Evolutionary conservation across 176 grass and related monocot species (phyloP).

Genomic region (Zea luxurians): DNA sequence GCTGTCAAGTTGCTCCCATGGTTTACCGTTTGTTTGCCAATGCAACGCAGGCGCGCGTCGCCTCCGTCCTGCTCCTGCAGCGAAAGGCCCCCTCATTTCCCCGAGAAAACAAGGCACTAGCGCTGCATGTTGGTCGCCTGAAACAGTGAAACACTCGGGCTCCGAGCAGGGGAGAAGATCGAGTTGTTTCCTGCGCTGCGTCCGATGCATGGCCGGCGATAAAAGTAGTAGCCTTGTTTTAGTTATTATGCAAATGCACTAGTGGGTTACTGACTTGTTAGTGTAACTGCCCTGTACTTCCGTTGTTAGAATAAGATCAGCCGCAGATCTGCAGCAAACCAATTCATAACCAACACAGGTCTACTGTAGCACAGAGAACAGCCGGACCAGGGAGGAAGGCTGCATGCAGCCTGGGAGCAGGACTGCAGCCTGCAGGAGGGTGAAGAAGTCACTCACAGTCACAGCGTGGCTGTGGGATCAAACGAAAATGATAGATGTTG

Average conservation of each 20-base stretch:
- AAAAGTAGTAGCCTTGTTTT: neutral
- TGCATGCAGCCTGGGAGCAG: neutral
- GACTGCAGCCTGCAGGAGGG: neutral
- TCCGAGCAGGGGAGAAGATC: neutral
- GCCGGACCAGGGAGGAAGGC: too few species aligned
- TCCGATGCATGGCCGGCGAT: slow-evolving; percentile 11
- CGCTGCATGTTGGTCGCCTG: slow-evolving; percentile 41
- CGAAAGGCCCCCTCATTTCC: neutral
- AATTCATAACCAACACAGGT: too few species aligned
- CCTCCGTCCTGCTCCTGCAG: neutral
- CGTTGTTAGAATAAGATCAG: neutral
- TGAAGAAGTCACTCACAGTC: too few species aligned
- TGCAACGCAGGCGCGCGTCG: slow-evolving; percentile 11
- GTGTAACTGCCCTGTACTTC: slow-evolving; percentile 21
- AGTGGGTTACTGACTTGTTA: slow-evolving; percentile 9
- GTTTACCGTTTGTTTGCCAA: neutral
- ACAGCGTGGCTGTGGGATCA: neutral
- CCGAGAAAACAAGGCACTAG: slow-evolving; percentile 33
- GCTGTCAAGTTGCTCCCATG: slow-evolving; percentile 39
- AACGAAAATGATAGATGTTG: neutral
- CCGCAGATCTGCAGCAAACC: neutral
- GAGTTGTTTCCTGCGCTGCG: slow-evolving; percentile 20
- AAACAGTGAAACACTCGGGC: slow-evolving; percentile 33
- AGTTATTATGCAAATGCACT: neutral
- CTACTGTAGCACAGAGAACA: too few species aligned